Evolutionary conservation across 768 basidiomycete genomes (phyloP).

Genomic region (Mycena rosella): DNA sequence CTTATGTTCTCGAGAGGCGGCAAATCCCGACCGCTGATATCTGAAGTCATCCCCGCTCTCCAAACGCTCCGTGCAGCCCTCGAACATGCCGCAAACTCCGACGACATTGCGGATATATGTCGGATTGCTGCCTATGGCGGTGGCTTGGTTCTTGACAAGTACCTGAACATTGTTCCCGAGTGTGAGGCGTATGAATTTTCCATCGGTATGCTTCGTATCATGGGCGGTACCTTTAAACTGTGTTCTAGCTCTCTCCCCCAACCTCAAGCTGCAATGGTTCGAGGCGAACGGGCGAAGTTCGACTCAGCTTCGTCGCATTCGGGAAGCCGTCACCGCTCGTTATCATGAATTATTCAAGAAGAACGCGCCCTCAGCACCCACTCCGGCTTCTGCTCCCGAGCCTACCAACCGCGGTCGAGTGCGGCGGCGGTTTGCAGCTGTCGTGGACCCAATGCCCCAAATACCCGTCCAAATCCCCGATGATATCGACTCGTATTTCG

Average conservation of each 20-base stretch:
- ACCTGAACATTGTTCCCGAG: conserved; percentile 8
- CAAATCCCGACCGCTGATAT: conserved; percentile 15
- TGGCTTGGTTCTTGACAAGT: conserved; percentile 1
- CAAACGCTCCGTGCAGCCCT: conserved; percentile 13
- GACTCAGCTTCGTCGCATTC: conserved; percentile 13
- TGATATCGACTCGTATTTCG: conserved; percentile 19
- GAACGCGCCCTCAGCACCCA: not conserved
- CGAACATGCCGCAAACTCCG: not conserved
- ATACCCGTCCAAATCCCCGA: conserved; percentile 3
- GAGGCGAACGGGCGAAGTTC: not conserved
- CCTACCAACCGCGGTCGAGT: not conserved
- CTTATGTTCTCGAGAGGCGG: conserved; percentile 14
- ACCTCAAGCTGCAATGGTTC: conserved; percentile 19
- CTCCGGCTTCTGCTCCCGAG: not conserved
- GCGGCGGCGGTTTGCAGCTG: not conserved
- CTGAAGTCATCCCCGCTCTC: conserved; percentile 21
- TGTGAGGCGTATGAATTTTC: conserved; percentile 24
- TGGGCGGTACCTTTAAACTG: not conserved
- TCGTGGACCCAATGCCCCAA: not conserved
- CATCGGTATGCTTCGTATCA: conserved; percentile 3
- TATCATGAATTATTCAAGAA: conserved; percentile 16
- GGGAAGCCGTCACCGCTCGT: not conserved
- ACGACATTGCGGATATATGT: conserved; percentile 12
- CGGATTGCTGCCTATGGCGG: conserved; percentile 28
- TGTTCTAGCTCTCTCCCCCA: conserved; percentile 4